Evolutionary conservation across 2,329 filamentous ascomycete genomes (phyloP).

Genomic region (Phoma sp.): DNA sequence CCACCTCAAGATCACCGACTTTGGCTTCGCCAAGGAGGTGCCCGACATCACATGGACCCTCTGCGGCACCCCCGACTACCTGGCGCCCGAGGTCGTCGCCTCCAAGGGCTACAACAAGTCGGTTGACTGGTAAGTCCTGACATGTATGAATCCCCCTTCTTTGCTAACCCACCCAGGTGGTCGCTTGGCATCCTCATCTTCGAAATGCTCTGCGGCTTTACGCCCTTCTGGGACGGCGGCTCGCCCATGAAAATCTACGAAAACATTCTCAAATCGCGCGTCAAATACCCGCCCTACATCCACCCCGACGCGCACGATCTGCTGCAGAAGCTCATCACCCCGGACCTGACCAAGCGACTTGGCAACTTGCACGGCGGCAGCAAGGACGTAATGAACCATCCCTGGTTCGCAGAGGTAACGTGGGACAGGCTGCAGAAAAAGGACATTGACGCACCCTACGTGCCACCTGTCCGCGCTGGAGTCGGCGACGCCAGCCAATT

Average conservation of each 20-base stretch:
- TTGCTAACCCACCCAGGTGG: slow-evolving; percentile 72
- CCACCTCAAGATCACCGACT: slow-evolving; percentile 96
- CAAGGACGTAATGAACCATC: slow-evolving; percentile 91
- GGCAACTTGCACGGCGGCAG: slow-evolving; percentile 92
- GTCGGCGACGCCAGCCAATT: slow-evolving; percentile 97
- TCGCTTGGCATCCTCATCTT: slow-evolving; percentile 98
- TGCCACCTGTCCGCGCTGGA: slow-evolving; percentile 91
- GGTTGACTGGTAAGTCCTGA: slow-evolving; percentile 83
- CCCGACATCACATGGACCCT: slow-evolving; percentile 99
- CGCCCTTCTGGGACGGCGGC: slow-evolving; percentile 97
- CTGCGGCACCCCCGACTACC: slow-evolving; percentile 95
- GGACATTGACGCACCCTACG: slow-evolving; percentile 98
- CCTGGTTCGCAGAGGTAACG: slow-evolving; percentile 97
- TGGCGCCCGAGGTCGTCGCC: slow-evolving; percentile 97
- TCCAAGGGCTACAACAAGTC: slow-evolving; percentile 99
- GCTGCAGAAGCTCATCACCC: slow-evolving; percentile 89
- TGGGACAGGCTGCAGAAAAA: slow-evolving; percentile 95
- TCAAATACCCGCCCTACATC: slow-evolving; percentile 97
- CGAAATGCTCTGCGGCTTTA: slow-evolving; percentile 99
- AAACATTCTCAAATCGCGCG: slow-evolving; percentile 93
- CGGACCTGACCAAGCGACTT: slow-evolving; percentile 91
- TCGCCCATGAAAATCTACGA: slow-evolving; percentile 99
- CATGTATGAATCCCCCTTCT: not conserved
- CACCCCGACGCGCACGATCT: slow-evolving; percentile 93
- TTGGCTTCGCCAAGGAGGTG: slow-evolving; percentile 97